phyloP scores from a whole-genome alignment of 2,329 filamentous ascomycete species.

The Alternaria tenuissima region DNA sequence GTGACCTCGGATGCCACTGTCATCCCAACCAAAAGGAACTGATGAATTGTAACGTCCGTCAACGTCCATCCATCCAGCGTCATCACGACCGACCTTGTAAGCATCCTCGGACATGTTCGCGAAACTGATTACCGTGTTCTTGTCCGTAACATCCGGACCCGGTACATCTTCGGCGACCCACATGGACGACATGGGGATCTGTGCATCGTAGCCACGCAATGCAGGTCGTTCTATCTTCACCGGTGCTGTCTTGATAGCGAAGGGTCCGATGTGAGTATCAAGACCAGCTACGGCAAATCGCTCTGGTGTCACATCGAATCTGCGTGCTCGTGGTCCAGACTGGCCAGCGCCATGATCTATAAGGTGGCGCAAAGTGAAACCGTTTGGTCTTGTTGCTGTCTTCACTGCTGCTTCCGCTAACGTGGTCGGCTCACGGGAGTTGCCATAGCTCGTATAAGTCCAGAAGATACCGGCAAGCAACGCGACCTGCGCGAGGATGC shows the following conservation, averaged over 20 bases:
- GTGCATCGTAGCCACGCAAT: slow-evolving; percentile 26
- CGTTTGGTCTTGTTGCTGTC: slow-evolving; percentile 13
- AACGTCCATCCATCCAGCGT: slow-evolving; percentile 48
- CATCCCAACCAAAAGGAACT: slow-evolving; percentile 49
- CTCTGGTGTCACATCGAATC: slow-evolving; percentile 42
- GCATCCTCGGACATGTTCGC: slow-evolving; percentile 50
- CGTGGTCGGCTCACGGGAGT: slow-evolving; percentile 15
- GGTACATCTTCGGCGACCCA: slow-evolving; percentile 42
- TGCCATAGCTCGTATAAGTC: slow-evolving; percentile 19
- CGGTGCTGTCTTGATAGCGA: slow-evolving; percentile 38
- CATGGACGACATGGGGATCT: slow-evolving; percentile 40
- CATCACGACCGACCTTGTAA: slow-evolving; percentile 44
- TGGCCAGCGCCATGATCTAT: slow-evolving; percentile 48
- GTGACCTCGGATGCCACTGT: slow-evolving; percentile 47
- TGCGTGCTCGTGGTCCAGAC: slow-evolving; percentile 42
- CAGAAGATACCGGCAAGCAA: slow-evolving; percentile 26
- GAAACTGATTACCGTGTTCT: slow-evolving; percentile 45
- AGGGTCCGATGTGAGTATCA: slow-evolving; percentile 38
- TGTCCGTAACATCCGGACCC: slow-evolving; percentile 45
- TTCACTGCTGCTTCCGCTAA: slow-evolving; percentile 12
- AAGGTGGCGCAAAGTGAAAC: slow-evolving; percentile 42
- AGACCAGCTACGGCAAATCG: slow-evolving; percentile 32
- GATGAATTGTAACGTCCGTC: slow-evolving; percentile 41
- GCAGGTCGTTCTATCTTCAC: slow-evolving; percentile 43
- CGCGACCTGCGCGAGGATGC: slow-evolving; percentile 34